Conservation (phyloP, 345 rosid genomes). For the Physaria fendleri region DNA sequence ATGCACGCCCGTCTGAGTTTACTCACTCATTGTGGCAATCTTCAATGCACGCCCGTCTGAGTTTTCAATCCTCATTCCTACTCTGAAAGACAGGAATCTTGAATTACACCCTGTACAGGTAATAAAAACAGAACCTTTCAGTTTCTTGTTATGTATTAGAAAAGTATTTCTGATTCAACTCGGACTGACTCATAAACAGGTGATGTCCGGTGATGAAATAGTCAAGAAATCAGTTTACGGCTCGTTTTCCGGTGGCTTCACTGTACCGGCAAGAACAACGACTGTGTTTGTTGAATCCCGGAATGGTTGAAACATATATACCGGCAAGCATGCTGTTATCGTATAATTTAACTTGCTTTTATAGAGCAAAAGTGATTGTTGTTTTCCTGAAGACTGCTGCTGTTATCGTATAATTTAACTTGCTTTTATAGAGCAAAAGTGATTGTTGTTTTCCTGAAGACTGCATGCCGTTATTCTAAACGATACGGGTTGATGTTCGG, state of each 20-base stretch:
- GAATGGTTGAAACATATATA: slow-evolving; percentile 23
- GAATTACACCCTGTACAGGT: slow-evolving; percentile 83
- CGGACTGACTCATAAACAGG: slow-evolving; percentile 31
- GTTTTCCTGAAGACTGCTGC: too few relatives aligned
- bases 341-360: too few relatives aligned
- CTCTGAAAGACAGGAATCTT: slow-evolving; percentile 42
- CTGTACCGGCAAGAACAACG: slow-evolving; percentile 57
- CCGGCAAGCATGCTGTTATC: too few relatives aligned
- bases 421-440: too few relatives aligned
- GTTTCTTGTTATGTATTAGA: neutral
- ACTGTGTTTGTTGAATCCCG: slow-evolving; percentile 67
- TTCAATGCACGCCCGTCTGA: slow-evolving; percentile 61
- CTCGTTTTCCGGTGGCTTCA: slow-evolving; percentile 48
- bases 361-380: too few relatives aligned
- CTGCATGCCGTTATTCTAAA: too few relatives aligned
- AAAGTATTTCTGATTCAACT: neutral
- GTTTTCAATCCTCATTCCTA: slow-evolving; percentile 44
- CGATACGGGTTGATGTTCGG: too few relatives aligned
- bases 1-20: slow-evolving; percentile 53
- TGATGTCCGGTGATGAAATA: slow-evolving; percentile 47
- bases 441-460: too few relatives aligned
- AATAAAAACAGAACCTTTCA: neutral
- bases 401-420: too few relatives aligned
- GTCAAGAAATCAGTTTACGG: slow-evolving; percentile 61
- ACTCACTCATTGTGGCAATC: slow-evolving; percentile 58